These are phyloP conservation scores for Vigna unguiculata DNA, from an alignment of 306 rosid genomes.

Conservation along the genomic window DNA sequence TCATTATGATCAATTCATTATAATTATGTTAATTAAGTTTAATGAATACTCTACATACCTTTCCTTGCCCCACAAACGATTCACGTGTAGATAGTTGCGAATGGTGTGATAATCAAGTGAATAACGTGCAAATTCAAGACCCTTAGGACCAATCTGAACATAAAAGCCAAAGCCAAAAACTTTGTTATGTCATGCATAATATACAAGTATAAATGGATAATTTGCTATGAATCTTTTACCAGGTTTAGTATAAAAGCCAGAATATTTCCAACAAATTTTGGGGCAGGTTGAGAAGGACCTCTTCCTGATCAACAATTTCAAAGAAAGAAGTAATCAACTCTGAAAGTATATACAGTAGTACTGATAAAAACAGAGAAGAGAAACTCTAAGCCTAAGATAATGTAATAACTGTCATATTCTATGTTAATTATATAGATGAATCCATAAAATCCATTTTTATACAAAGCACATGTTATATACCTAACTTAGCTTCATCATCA, in stretches of 20 bases:
- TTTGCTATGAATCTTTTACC: conserved; percentile 56
- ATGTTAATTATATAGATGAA: conserved; percentile 14
- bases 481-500: conserved; percentile 90
- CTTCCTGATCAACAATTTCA: conserved; percentile 57
- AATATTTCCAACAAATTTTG: conserved; percentile 81
- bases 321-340: conserved; percentile 17
- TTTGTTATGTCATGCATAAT: neutral
- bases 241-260: conserved; percentile 86
- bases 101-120: conserved; percentile 98
- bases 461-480: conserved; percentile 47
- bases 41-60: conserved; percentile 57
- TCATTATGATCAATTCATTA: neutral
- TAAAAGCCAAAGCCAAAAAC: conserved; percentile 36
- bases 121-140: conserved; percentile 94
- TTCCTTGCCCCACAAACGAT: conserved; percentile 87
- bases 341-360: conserved; percentile 2
- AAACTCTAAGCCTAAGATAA: conserved; percentile 13
- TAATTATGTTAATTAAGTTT: neutral
- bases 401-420: neutral
- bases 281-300: conserved; percentile 94
- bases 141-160: conserved; percentile 87
- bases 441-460: conserved; percentile 3
- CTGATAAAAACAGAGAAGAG: conserved; percentile 29
- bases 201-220: conserved; percentile 1
- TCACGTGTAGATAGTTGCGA: conserved; percentile 78